These are phyloP conservation scores for Kwoniella sp. DNA, from an alignment of 768 basidiomycete genomes.

Conservation along the genomic window DNA sequence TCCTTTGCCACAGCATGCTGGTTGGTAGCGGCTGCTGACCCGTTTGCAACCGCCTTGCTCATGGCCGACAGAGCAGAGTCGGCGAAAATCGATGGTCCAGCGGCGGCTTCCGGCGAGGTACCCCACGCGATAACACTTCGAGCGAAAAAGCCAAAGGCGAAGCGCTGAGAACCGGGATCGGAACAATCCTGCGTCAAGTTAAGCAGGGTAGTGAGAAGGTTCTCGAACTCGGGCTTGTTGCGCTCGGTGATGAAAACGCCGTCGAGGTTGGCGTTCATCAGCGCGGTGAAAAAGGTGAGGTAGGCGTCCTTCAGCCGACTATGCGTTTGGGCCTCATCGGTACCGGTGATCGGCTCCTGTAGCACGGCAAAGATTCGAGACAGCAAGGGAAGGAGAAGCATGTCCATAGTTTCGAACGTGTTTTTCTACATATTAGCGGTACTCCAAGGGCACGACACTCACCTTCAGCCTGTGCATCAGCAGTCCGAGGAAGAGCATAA, in stretches of 20 bases:
- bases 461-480: conserved; percentile 89
- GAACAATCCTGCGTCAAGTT: conserved; percentile 68
- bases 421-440: conserved; percentile 58
- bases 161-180: conserved; percentile 70
- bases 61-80: conserved; percentile 52
- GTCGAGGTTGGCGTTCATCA: conserved; percentile 76
- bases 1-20: conserved; percentile 51
- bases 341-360: conserved; percentile 73
- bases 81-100: conserved; percentile 35
- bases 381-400: conserved; percentile 80
- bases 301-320: conserved; percentile 83
- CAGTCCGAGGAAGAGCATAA: conserved; percentile 89
- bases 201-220: conserved; percentile 69
- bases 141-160: conserved; percentile 71
- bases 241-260: conserved; percentile 82
- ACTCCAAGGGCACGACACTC: conserved; percentile 9
- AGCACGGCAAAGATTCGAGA: conserved; percentile 73
- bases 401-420: conserved; percentile 81
- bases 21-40: conserved; percentile 28
- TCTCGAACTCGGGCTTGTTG: conserved; percentile 63
- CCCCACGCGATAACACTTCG: conserved; percentile 52
- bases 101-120: conserved; percentile 35
- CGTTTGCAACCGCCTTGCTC: conserved; percentile 42
- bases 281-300: conserved; percentile 70
- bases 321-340: conserved; percentile 77